Evolutionary conservation across 2,329 filamentous ascomycete species (phyloP), one percentile per base, ranked within the genome.

Genomic region (Stachybotrys elegans): DNA sequence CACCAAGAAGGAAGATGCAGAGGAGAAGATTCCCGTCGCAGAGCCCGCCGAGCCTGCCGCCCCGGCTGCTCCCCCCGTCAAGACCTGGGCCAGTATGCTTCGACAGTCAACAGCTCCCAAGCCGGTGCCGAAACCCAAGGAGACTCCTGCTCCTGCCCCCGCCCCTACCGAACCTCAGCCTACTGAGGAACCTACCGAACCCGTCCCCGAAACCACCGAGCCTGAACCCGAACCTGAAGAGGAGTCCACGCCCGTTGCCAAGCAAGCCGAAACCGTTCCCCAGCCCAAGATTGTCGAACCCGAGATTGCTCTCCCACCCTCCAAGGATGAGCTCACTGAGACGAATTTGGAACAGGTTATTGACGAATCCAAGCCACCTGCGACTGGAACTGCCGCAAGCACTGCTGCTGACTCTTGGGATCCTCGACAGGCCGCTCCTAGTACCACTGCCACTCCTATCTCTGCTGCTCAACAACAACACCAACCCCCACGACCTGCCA

Each of bases 331-430:
- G 58, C 78, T 97, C 52, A 97, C 92, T 22, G 84, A 92, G 70
- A 85, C 84, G 56, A 97, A 97, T 67, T 84, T 97, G 46, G 91
- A 95, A 64, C 88, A 92, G 68, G 77, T 97, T 55, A 85, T 83
- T 52, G 91, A 96, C 68, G 78, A 76, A 44, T 95, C 92, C 35
- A 72, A 81, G 45, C 86, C 88, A 32, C 80, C 84, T 17, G 78
- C 84, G 38, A 92, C 88, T 43, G 86, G 84, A 53, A 96, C 92
- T 38, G 87, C 82, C 51, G 89, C 88, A 51, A 96, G 91, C 76
- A 95, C 91, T 47, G 75, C 88, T 52, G 87, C 89, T 55, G 93
- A 92, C 66, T 90, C 88, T 16, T 84, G 86, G 73, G 88, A 95
- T 59, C 79, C 84, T 46, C 78, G 81, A 60, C 78, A 74, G 59